These are phyloP conservation scores for Mallotus nudiflorus DNA, from an alignment of 345 rosid genomes.

Conservation along the genomic window DNA sequence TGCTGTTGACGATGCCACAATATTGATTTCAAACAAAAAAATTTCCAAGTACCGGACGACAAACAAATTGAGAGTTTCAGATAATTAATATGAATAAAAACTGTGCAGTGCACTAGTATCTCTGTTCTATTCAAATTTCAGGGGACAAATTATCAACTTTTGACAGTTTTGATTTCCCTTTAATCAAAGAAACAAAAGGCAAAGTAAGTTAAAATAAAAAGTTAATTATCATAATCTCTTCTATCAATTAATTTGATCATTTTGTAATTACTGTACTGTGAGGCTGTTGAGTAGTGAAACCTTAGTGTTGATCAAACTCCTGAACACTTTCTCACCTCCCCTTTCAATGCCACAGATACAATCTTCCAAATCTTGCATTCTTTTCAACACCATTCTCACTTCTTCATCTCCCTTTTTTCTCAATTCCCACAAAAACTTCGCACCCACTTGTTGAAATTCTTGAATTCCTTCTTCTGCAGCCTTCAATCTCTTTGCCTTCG, in stretches of 20 bases:
- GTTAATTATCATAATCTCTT: not conserved
- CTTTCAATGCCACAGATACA: constrained; percentile 38
- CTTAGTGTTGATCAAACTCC: constrained; percentile 56
- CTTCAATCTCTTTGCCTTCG: constrained; percentile 23
- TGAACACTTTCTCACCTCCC: constrained; percentile 43
- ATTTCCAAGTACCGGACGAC: no score
- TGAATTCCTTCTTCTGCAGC: constrained; percentile 37
- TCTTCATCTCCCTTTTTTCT: constrained; percentile 50
- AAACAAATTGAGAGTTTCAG: no score
- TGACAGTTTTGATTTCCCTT: no score
- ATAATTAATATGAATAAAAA: not conserved
- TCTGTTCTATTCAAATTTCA: not conserved
- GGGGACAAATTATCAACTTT: no score
- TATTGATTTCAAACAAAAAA: no score
- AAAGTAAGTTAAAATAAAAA: not conserved
- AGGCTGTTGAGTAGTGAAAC: constrained; percentile 59
- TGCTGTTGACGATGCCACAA: no score
- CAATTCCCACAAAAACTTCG: constrained; percentile 42
- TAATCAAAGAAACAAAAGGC: not conserved
- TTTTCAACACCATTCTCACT: constrained; percentile 38
- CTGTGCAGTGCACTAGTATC: constrained; percentile 9
- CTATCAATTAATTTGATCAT: not conserved
- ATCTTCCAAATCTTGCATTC: constrained; percentile 45
- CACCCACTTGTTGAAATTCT: constrained; percentile 40
- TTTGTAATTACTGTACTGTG: constrained; percentile 22